A percentile compares a stretch with the other conserved stretches of the same genome.
These are phyloP conservation scores for Theobroma grandiflorum DNA, from an alignment of 441 rosid species.

Conservation along the genomic window DNA sequence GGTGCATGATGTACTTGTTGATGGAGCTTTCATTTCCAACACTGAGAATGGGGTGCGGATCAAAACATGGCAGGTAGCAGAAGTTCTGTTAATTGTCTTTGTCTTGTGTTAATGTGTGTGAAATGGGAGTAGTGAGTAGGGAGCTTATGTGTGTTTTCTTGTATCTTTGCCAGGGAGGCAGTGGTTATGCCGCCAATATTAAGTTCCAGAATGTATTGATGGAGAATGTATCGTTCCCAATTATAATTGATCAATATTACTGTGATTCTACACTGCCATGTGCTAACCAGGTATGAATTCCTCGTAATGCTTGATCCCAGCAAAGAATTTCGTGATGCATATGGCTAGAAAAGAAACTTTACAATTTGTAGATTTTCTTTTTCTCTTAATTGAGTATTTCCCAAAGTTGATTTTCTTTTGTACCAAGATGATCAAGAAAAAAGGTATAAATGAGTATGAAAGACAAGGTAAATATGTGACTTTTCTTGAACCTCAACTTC, in stretches of 20 bases:
- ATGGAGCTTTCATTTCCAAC: slow-evolving; percentile 70
- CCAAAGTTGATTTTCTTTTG: background rate
- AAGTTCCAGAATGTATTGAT: slow-evolving; percentile 65
- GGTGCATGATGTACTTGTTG: slow-evolving; percentile 64
- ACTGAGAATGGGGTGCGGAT: slow-evolving; percentile 87
- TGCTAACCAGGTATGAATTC: slow-evolving; percentile 73
- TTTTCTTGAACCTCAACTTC: background rate
- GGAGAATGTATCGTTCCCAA: slow-evolving; percentile 89
- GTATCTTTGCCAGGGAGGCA: slow-evolving; percentile 70
- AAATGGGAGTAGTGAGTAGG: slow-evolving; percentile 6
- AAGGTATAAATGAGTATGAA: background rate
- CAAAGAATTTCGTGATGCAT: background rate
- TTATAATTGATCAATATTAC: slow-evolving; percentile 87
- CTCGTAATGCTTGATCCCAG: slow-evolving; percentile 8
- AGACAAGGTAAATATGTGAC: background rate
- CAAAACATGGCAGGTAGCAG: slow-evolving; percentile 96
- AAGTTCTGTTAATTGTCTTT: background rate
- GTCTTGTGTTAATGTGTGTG: slow-evolving; percentile 2
- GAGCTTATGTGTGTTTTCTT: slow-evolving; percentile 19
- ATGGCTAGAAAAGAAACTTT: background rate
- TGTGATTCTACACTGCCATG: slow-evolving; percentile 81
- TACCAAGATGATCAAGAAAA: background rate
- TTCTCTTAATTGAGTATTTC: background rate
- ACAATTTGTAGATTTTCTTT: background rate
- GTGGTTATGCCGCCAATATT: slow-evolving; percentile 70